phyloP scores from a whole-genome alignment of 768 basidiomycete genomes.

The Termitomyces sp. region DNA sequence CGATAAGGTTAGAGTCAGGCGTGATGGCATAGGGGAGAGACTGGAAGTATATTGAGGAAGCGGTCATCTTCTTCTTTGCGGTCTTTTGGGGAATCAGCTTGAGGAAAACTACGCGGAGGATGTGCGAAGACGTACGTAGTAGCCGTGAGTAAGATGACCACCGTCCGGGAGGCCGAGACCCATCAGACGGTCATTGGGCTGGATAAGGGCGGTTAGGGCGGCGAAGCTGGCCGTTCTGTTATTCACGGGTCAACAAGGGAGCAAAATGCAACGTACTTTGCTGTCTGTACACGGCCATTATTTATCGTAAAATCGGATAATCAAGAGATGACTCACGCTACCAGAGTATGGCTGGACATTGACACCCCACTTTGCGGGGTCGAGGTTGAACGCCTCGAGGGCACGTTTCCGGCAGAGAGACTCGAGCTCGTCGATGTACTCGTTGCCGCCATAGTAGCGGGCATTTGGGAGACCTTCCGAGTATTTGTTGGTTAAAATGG shows the following conservation, averaged over 20 bases:
- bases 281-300: conserved; percentile 49
- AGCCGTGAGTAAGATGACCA: conserved; percentile 95
- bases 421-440: conserved; percentile 97
- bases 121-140: conserved; percentile 63
- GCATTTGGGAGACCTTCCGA: conserved; percentile 99
- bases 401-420: conserved; percentile 93
- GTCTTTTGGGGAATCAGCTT: conserved; percentile 47
- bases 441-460: conserved; percentile 97
- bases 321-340: conserved; percentile 51
- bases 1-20: conserved; percentile 82
- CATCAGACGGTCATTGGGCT: conserved; percentile 98
- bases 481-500: conserved; percentile 98
- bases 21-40: conserved; percentile 91
- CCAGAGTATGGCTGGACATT: conserved; percentile 99
- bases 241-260: not conserved
- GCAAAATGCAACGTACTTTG: conserved; percentile 59
- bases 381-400: conserved; percentile 92
- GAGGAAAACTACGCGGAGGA: conserved; percentile 8
- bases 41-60: conserved; percentile 99
- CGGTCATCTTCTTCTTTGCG: conserved; percentile 99
- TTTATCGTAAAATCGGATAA: not conserved
- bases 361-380: conserved; percentile 92
- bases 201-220: conserved; percentile 90
- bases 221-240: conserved; percentile 68
- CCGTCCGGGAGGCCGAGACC: conserved; percentile 98